These are phyloP conservation scores for Apiospora marii DNA, from an alignment of 2,329 filamentous ascomycete species.

Conservation along the genomic window DNA sequence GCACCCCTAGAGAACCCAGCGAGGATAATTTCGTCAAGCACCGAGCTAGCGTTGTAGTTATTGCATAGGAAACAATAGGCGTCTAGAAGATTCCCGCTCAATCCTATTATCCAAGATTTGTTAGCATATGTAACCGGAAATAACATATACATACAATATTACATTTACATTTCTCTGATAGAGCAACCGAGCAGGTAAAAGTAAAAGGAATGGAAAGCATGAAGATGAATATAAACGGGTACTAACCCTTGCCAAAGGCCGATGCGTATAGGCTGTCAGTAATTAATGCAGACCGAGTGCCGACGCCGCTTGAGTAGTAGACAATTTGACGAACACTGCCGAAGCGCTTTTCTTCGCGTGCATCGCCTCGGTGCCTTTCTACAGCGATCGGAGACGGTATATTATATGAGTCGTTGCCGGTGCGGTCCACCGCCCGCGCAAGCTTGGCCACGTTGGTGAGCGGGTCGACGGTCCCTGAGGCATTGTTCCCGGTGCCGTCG, in stretches of 20 bases:
- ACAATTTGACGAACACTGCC: not conserved
- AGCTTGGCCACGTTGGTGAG: conserved; percentile 33
- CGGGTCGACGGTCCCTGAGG: conserved; percentile 25
- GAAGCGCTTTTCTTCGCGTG: conserved; percentile 36
- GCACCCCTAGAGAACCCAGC: conserved; percentile 50
- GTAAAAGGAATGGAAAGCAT: not conserved
- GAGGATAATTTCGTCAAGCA: conserved; percentile 37
- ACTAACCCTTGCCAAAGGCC: not conserved
- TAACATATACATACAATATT: not conserved
- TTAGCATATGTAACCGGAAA: not conserved
- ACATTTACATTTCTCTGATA: not conserved
- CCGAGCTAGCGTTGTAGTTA: not conserved
- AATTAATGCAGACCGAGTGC: not conserved
- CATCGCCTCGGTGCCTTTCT: accelerated
- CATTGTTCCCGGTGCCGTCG: conserved; percentile 32
- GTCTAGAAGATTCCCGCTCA: not conserved
- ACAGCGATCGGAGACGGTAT: not conserved
- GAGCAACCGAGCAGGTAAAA: not conserved
- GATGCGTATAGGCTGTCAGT: not conserved
- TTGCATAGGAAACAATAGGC: not conserved
- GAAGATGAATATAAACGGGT: no score
- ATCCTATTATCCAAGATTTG: not conserved
- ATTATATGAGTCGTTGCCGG: not conserved
- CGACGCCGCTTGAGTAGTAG: not conserved
- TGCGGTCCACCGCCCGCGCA: conserved; percentile 30